Evolutionary conservation across 2,329 filamentous ascomycete species (phyloP).

Genomic region (Ophiostoma pallidulum): DNA sequence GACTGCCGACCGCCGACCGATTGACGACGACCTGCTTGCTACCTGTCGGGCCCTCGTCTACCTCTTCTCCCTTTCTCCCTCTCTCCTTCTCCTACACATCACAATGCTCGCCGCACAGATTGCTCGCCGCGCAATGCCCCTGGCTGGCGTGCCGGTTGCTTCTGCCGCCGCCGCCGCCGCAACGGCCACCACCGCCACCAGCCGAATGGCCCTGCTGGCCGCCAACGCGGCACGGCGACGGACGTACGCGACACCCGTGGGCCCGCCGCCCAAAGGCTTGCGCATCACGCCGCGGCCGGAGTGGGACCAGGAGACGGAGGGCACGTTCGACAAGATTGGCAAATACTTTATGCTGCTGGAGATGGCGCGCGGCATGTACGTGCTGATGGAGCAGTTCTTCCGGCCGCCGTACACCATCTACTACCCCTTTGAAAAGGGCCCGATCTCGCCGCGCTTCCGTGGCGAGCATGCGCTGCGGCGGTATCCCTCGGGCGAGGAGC

Average conservation of each 20-base stretch:
- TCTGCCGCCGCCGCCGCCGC: slow-evolving; percentile 1
- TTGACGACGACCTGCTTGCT: too few species aligned
- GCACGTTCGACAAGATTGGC: slow-evolving; percentile 69
- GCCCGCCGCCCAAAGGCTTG: slow-evolving; percentile 73
- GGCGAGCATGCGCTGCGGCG: slow-evolving; percentile 94
- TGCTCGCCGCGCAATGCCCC: slow-evolving; percentile 12
- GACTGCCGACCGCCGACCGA: too few species aligned
- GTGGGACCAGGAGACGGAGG: slow-evolving; percentile 76
- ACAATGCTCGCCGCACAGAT: slow-evolving; percentile 18
- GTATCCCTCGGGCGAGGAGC: slow-evolving; percentile 95
- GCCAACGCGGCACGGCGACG: slow-evolving; percentile 11
- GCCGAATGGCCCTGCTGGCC: not conserved
- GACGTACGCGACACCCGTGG: slow-evolving; percentile 60
- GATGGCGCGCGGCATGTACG: slow-evolving; percentile 96
- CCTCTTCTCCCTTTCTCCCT: not conserved
- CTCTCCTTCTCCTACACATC: not conserved
- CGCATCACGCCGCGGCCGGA: slow-evolving; percentile 60
- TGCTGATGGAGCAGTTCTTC: slow-evolving; percentile 96
- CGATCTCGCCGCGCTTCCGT: slow-evolving; percentile 94
- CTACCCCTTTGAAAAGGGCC: slow-evolving; percentile 98
- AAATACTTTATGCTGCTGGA: slow-evolving; percentile 95
- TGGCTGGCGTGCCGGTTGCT: slow-evolving; percentile 2
- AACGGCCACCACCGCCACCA: not conserved
- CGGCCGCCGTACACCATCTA: slow-evolving; percentile 97
- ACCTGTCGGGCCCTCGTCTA: too few species aligned